Evolutionary conservation across 176 grass and related monocot species (phyloP), one percentile per base, ranked within the genome.

Genomic region (Cenchrus fungigraminus): DNA sequence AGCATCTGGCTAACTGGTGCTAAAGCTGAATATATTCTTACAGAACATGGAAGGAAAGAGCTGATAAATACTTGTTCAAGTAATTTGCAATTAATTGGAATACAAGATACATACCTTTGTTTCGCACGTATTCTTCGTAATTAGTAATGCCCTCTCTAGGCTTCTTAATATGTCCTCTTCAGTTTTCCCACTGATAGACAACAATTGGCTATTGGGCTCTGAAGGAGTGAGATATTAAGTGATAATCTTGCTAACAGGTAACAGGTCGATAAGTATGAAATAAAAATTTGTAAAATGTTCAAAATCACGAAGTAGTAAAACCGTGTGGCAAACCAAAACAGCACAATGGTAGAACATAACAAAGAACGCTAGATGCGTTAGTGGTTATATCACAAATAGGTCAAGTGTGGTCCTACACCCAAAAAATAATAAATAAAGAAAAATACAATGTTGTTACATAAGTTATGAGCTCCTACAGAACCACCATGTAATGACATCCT

Each of bases 101-200:
- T 63, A 12, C 68, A 82, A 37, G 25, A 83, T 25, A 72, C 74
- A 89, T 68, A 89, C 95, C 90, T 93, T 98, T 56, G 90, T 82
- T 91, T 92, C 89, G 2, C 65, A 66, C 8, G 50, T 86, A 77
- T 83, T 88, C 71, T 72, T 95, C 91, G 87, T 93, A 71, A 78
- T 83, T 52, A 74, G 57, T 70, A 95, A 54, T 46, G 86, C 87
- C 65, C 85, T 95, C 54, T 95, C 91, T 65, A 91, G 87, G 82
- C 87, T 93, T 88, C 84, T 84, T 63, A 91, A 25, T 68, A 98
- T 86, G 74, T 90, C 95, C 76, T 92, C 85, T 85, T 95, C 92
- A 71, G 82, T 90, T 90, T 93, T 92, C 66, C 95, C 95, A 85
- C 85, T 90, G 76, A 98, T 92, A 82, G 78, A 90, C 72, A 98